These are phyloP conservation scores for Fusarium sp. DNA, from an alignment of 2,329 filamentous ascomycete species.

Conservation along the genomic window DNA sequence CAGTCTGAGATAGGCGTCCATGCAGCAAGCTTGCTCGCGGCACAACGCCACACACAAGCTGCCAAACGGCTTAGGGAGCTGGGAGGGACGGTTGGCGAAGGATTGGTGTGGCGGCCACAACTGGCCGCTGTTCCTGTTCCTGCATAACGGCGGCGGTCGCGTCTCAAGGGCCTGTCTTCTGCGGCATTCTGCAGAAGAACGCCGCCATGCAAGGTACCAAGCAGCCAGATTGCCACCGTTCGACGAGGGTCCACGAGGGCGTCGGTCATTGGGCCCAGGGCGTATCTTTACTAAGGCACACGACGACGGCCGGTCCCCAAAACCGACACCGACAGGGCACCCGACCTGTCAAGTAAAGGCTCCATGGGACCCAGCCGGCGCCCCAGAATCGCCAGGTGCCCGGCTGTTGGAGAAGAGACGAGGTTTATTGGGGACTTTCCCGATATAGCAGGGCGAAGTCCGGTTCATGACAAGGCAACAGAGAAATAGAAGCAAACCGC, in stretches of 20 bases:
- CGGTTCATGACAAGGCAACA: conserved; percentile 8
- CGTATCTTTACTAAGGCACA: conserved; percentile 23
- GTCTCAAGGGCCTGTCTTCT: conserved; percentile 24
- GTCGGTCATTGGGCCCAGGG: conserved; percentile 8
- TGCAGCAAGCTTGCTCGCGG: conserved; percentile 15
- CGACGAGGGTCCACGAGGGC: conserved; percentile 19
- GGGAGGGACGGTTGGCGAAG: conserved; percentile 15
- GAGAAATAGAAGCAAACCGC: conserved; percentile 4
- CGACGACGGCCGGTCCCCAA: conserved; percentile 19
- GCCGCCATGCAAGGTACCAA: conserved; percentile 45
- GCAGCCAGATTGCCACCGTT: conserved; percentile 29
- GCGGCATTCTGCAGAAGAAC: conserved; percentile 35
- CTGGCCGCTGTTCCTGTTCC: conserved; percentile 44
- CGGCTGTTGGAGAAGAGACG: conserved; percentile 26
- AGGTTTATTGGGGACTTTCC: conserved; percentile 16
- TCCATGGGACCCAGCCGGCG: conserved; percentile 7
- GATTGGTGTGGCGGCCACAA: conserved; percentile 31
- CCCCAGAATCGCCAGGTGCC: conserved; percentile 26
- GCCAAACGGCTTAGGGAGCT: conserved; percentile 7
- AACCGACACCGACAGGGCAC: conserved; percentile 18
- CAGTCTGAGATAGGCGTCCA: conserved; percentile 16
- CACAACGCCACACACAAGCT: conserved; percentile 16
- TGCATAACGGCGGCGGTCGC: conserved; percentile 43
- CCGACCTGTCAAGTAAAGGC: conserved; percentile 25
- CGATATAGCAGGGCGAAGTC: conserved; percentile 16